Evolutionary conservation across 2,329 filamentous ascomycete species (phyloP).

Genomic region (Myrmaecium sp.): DNA sequence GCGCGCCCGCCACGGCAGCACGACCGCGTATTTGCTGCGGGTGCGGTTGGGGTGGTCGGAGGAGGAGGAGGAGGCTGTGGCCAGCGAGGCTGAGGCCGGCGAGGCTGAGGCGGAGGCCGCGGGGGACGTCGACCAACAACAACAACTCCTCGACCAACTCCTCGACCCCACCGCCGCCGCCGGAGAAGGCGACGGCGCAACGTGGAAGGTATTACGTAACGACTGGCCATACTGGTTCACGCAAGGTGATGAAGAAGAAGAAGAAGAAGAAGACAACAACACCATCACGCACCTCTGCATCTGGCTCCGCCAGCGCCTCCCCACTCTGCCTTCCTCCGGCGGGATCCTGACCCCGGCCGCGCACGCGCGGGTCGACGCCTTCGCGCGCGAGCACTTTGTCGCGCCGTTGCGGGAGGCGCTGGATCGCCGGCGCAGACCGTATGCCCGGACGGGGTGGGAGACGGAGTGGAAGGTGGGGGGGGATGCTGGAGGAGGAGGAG

Average conservation of each 20-base stretch:
- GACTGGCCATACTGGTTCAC: slow-evolving; percentile 47
- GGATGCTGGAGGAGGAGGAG: background rate
- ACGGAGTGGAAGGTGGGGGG: slow-evolving; percentile 1
- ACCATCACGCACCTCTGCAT: slow-evolving; percentile 40
- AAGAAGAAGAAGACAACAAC: too few relatives aligned
- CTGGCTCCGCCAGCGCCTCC: slow-evolving; percentile 24
- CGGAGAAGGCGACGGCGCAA: slow-evolving; percentile 29
- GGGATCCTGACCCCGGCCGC: slow-evolving; percentile 16
- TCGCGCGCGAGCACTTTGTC: slow-evolving; percentile 4
- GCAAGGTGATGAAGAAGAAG: too few relatives aligned
- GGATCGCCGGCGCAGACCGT: background rate
- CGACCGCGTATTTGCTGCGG: slow-evolving; percentile 38
- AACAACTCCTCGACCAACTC: too few relatives aligned
- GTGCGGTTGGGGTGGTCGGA: slow-evolving; percentile 36
- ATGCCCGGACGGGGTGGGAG: background rate
- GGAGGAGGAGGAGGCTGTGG: slow-evolving; percentile 2
- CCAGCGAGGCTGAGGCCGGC: background rate
- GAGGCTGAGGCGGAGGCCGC: slow-evolving; percentile 6
- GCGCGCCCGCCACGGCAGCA: slow-evolving; percentile 37
- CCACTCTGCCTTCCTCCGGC: slow-evolving; percentile 12
- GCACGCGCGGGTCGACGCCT: slow-evolving; percentile 10
- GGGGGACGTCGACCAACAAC: slow-evolving; percentile 1
- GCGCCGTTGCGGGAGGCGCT: slow-evolving; percentile 7
- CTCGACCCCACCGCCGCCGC: slow-evolving; percentile 35
- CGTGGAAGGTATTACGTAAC: slow-evolving; percentile 41